Evolutionary conservation across 2,329 filamentous ascomycete genomes (phyloP).

Genomic region (Aspergillus oerlinghausenensis): DNA sequence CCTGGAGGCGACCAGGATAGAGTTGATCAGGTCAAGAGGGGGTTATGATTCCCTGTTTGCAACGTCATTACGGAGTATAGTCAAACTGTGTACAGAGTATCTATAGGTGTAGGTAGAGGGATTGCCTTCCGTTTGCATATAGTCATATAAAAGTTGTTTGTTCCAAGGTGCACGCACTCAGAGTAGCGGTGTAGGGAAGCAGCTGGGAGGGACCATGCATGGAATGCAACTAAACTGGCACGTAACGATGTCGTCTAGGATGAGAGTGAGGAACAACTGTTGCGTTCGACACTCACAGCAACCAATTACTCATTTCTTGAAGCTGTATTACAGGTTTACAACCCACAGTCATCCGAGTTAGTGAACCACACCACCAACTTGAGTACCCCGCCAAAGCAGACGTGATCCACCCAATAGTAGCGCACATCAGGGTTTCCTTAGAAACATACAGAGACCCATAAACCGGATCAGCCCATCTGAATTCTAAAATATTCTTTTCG

Average conservation of each 20-base stretch:
- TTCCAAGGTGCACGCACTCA: background rate
- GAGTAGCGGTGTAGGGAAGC: slow-evolving; percentile 17
- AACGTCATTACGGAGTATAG: background rate
- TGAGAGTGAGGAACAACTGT: background rate
- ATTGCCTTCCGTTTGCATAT: background rate
- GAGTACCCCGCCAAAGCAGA: background rate
- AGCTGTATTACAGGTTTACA: background rate
- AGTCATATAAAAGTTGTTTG: background rate
- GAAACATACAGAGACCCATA: background rate
- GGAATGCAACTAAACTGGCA: background rate
- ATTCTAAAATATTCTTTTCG: background rate
- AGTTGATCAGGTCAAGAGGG: background rate
- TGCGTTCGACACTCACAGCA: background rate
- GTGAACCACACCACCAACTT: background rate
- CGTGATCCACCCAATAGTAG: background rate
- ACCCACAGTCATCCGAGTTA: too few species aligned
- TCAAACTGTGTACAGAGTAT: background rate
- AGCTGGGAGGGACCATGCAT: slow-evolving; percentile 9
- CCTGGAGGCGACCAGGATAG: background rate
- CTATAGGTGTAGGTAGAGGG: background rate
- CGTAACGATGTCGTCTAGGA: background rate
- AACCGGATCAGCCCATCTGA: background rate
- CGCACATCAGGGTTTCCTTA: background rate
- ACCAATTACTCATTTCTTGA: background rate
- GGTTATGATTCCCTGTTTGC: background rate